Evolutionary conservation across 805 yeast genomes (phyloP).

Genomic region (Saturnispora sanitii): DNA sequence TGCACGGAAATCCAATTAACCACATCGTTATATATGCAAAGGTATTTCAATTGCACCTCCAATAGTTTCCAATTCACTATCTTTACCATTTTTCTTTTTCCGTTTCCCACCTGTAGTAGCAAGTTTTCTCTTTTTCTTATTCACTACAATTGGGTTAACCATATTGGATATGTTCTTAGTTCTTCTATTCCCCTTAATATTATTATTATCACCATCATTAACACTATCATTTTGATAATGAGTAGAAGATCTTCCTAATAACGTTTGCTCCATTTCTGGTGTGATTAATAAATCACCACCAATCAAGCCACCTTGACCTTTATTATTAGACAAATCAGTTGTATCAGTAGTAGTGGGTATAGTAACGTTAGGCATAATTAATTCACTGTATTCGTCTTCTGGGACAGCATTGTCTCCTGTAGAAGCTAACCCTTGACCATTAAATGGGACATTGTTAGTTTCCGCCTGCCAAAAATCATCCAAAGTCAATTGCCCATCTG

Average conservation of each 20-base stretch:
- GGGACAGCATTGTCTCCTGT: not conserved
- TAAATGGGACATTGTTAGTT: not conserved
- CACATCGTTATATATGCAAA: too few relatives aligned
- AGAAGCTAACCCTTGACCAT: too few relatives aligned
- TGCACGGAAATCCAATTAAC: too few relatives aligned
- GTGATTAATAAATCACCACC: conserved; percentile 16
- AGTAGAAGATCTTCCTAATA: conserved; percentile 12
- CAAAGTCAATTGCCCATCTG: conserved; percentile 22
- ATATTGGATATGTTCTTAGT: not conserved
- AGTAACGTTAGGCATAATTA: too few relatives aligned
- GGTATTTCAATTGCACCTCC: conserved; percentile 40
- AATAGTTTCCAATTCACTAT: conserved; percentile 26
- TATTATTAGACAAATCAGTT: not conserved
- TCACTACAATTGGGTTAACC: not conserved
- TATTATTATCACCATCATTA: not conserved
- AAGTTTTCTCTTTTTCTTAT: conserved; percentile 3
- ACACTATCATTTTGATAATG: not conserved
- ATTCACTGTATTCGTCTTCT: not conserved
- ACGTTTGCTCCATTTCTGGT: conserved; percentile 21
- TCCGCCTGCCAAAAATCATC: conserved; percentile 21
- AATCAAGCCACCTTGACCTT: not conserved
- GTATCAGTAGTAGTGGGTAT: too few relatives aligned
- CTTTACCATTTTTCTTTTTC: conserved; percentile 11
- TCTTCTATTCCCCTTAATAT: not conserved
- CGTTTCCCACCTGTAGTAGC: too few relatives aligned